A percentile compares a stretch with the other conserved stretches of the same genome.
Conservation (phyloP, 257 asterid species). For the Asclepias syriaca region DNA sequence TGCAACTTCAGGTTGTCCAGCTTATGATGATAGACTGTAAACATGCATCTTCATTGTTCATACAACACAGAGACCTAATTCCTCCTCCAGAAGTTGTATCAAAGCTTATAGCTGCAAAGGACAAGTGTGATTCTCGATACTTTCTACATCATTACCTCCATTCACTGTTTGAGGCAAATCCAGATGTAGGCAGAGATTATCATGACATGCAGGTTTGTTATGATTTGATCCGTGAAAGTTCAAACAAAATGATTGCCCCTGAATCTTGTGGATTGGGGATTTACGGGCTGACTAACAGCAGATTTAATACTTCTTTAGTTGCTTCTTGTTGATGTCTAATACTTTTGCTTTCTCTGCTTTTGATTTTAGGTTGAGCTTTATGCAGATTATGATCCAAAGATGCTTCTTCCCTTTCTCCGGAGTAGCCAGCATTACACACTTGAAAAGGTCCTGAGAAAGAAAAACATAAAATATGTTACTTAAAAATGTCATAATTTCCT, state of each 20-base stretch:
- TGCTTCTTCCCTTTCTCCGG: constrained; percentile 93
- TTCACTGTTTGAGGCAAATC: constrained; percentile 65
- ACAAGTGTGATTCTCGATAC: constrained; percentile 55
- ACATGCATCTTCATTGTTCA: constrained; percentile 69
- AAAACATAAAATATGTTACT: neutral
- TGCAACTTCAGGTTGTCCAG: constrained; percentile 72
- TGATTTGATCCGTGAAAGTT: constrained; percentile 3
- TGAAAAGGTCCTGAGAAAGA: constrained; percentile 60
- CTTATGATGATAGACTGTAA: constrained; percentile 90
- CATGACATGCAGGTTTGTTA: constrained; percentile 95
- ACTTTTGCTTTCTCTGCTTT: neutral
- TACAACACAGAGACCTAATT: constrained; percentile 61
- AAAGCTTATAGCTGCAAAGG: constrained; percentile 65
- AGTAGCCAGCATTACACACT: constrained; percentile 97
- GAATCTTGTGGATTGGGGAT: neutral
- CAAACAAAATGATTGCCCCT: neutral
- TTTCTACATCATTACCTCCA: constrained; percentile 73
- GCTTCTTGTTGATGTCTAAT: constrained; percentile 3
- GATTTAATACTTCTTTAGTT: neutral
- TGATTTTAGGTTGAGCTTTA: constrained; percentile 84
- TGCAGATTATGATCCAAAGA: constrained; percentile 78
- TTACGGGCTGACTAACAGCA: neutral
- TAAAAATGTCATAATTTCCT: neutral
- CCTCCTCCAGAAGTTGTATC: constrained; percentile 83
- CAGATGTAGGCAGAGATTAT: constrained; percentile 86